Conservation (phyloP, 2,329 filamentous ascomycete species). For the Colletotrichum sp. region DNA sequence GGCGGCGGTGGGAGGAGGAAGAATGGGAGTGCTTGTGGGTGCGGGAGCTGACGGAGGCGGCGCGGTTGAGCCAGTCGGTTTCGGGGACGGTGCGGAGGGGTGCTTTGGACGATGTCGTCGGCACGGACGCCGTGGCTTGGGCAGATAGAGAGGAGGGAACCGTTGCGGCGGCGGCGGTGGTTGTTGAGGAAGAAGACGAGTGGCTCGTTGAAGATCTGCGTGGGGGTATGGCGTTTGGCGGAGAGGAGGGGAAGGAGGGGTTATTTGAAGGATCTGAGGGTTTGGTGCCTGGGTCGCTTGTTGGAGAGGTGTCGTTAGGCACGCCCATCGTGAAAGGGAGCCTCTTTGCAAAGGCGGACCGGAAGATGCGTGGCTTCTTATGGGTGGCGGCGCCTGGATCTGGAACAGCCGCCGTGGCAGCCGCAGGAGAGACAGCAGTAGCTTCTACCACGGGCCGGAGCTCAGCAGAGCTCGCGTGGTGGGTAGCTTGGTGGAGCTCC, state of each 20-base stretch:
- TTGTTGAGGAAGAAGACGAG: conserved; percentile 28
- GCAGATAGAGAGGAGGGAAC: background rate
- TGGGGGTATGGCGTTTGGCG: conserved; percentile 71
- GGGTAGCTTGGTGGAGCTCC: conserved; percentile 6
- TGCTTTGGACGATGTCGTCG: conserved; percentile 37
- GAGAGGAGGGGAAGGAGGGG: conserved; percentile 32
- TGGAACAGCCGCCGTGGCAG: background rate
- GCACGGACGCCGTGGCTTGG: conserved; percentile 7
- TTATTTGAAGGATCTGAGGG: conserved; percentile 8
- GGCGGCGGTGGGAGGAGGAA: conserved; percentile 2
- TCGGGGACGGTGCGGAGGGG: conserved; percentile 63
- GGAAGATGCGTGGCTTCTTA: conserved; percentile 13
- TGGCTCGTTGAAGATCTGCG: conserved; percentile 69
- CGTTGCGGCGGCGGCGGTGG: conserved; percentile 13
- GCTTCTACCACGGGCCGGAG: background rate
- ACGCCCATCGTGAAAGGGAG: conserved; percentile 15
- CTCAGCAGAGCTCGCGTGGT: conserved; percentile 7
- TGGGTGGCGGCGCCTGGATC: background rate
- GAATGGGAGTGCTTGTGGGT: conserved; percentile 7
- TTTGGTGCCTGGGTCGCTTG: conserved; percentile 6
- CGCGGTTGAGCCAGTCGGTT: conserved; percentile 57
- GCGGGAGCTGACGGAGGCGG: conserved; percentile 33
- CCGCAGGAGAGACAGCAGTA: background rate
- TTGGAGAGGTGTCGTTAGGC: conserved; percentile 7
- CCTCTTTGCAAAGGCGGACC: background rate